Evolutionary conservation across 2,329 filamentous ascomycete species (phyloP), one percentile per base, ranked within the genome.

Genomic region (Phialemoniopsis sp.): DNA sequence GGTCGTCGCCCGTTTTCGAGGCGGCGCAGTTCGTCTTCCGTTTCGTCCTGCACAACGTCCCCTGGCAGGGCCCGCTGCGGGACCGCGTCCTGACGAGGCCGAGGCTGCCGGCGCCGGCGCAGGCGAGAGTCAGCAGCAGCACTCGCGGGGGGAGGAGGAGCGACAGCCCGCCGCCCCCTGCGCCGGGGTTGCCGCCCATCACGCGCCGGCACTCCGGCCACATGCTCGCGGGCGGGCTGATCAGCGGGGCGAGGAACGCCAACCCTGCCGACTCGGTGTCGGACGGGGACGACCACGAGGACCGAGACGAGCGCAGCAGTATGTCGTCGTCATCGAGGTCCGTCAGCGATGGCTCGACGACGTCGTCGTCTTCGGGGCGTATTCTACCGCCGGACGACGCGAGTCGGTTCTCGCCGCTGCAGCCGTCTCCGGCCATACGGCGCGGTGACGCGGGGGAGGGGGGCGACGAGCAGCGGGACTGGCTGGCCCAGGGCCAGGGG

Each of bases 71-170:
- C 12, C 36, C 44, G 38, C 33, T 49, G 36, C 76, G 74, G 4
- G 76, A 83, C 31, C 76, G 80, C 4, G 72, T 83, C n/a, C 67
- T 90, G 15, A 72, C 71, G 16, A 74, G 80, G 5, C 87, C 87
- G 2, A 73, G 82, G 12, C 72, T 93, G 4, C 87, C 87, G 0
- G 70, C 72, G 4, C 76, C 84, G 0, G 86, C 87, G 0, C 86
- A 91, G 51, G 67, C 73, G 12, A 75, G 78, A 41, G 66, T 90
- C 10, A 68, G 60, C 18, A 58, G 59, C 2, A 59, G 65, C 10
- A 45, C 60, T 2, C 42, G 46, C 4, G 46, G 50, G 7, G 21
- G 43, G 4, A 47, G 40, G 15, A 59, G 62, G 9, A 61, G 55
- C 34, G 64, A 63, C 16, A 68, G 60, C 46, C 63, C 56, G 5